phyloP scores from a whole-genome alignment of 108 stramenopile species.

The Nannochloropsis salina region DNA sequence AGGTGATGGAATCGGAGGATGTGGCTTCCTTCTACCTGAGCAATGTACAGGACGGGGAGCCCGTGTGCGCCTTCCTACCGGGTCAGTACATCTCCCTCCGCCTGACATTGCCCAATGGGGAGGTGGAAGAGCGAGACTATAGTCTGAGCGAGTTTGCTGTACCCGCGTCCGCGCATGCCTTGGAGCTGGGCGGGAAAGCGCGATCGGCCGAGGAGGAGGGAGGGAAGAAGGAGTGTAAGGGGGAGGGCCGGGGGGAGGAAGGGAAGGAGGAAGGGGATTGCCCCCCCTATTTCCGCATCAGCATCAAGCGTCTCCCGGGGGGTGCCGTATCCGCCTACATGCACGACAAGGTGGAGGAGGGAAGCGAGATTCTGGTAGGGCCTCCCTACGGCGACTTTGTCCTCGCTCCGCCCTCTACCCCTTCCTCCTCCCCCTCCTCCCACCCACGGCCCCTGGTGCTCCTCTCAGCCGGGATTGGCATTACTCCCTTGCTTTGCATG shows the following conservation, averaged over 20 bases:
- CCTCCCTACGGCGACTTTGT: constrained; percentile 25
- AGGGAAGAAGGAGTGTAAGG: constrained; percentile 10
- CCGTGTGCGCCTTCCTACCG: background rate
- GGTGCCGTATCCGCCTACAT: constrained; percentile 30
- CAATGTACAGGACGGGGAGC: background rate
- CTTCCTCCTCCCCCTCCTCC: background rate
- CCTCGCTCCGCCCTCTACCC: background rate
- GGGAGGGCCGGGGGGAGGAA: background rate
- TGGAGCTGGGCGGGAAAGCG: no score
- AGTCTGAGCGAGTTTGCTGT: constrained; percentile 29
- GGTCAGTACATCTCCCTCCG: constrained; percentile 21
- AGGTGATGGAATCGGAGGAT: constrained; percentile 23
- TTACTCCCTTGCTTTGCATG: constrained; percentile 30
- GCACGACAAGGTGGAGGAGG: constrained; percentile 30
- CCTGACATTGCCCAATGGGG: constrained; percentile 28
- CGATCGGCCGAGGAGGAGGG: background rate
- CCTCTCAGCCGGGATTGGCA: constrained; percentile 37
- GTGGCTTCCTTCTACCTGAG: background rate
- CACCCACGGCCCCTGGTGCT: constrained; percentile 1
- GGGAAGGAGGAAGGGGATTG: background rate
- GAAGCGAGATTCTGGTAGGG: constrained; percentile 30
- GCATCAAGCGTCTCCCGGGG: constrained; percentile 20
- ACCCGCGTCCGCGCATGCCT: background rate
- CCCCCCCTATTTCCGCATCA: constrained; percentile 35
- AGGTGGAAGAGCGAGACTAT: constrained; percentile 26